These are phyloP conservation scores for Agrocybe pediades DNA, from an alignment of 768 basidiomycete species.

Conservation along the genomic window DNA sequence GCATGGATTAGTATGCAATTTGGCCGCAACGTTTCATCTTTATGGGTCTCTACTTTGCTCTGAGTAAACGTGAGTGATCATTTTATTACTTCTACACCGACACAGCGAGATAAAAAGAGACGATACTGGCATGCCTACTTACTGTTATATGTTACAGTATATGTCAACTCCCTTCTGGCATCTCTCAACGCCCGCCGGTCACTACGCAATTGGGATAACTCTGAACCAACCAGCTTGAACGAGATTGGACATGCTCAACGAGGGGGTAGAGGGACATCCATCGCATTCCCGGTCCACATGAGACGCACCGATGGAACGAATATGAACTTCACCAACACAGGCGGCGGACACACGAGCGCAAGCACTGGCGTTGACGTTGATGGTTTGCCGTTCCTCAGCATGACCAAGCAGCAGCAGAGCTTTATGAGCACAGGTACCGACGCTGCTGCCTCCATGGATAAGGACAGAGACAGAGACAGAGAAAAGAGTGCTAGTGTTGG, in stretches of 20 bases:
- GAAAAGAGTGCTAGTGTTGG: background rate
- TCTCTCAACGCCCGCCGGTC: slow-evolving; percentile 10
- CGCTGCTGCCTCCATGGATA: background rate
- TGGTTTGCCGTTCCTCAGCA: background rate
- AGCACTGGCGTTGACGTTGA: no score
- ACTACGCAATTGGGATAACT: slow-evolving; percentile 5
- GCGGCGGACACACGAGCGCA: background rate
- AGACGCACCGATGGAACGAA: background rate
- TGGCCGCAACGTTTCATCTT: slow-evolving; percentile 27
- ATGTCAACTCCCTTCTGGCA: slow-evolving; percentile 13
- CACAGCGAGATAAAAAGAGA: no score
- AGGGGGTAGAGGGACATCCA: slow-evolving; percentile 1
- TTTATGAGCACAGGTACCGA: background rate
- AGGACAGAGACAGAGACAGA: background rate
- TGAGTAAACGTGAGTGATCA: slow-evolving; percentile 23
- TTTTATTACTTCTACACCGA: no score
- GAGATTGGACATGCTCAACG: background rate
- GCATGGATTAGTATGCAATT: slow-evolving; percentile 18
- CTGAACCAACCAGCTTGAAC: slow-evolving; percentile 9
- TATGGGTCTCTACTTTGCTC: slow-evolving; percentile 26
- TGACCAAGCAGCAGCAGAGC: background rate
- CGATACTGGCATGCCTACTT: no score
- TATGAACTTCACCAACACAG: background rate
- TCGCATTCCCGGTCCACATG: slow-evolving; percentile 6
- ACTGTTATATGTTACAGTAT: slow-evolving; percentile 15